A percentile compares a stretch with the other conserved stretches of the same genome.
Conservation (phyloP, 306 rosid genomes). For the Cicer chorassanicum region DNA sequence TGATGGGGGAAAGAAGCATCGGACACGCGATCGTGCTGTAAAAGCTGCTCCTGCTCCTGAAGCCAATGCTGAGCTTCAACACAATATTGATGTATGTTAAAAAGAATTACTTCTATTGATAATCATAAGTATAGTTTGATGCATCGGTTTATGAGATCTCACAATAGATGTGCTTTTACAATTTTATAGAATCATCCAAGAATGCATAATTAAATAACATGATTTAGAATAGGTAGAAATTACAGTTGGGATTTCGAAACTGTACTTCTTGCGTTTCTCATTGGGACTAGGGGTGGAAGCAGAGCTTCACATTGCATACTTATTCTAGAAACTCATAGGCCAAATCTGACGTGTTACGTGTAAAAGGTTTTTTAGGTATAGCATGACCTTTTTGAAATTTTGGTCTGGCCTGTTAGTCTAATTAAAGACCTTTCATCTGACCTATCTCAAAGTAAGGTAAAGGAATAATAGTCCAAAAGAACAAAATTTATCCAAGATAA, state of each 20-base stretch:
- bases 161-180: slow-evolving; percentile 21
- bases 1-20: slow-evolving; percentile 73
- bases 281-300: not conserved
- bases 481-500: not conserved
- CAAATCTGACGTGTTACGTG: not conserved
- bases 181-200: slow-evolving; percentile 3
- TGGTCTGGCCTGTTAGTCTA: no score
- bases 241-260: slow-evolving; percentile 24
- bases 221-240: slow-evolving; percentile 17
- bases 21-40: slow-evolving; percentile 73
- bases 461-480: not conserved
- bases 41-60: slow-evolving; percentile 76
- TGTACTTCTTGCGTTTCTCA: not conserved
- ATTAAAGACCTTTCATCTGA: not conserved
- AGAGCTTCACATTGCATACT: not conserved
- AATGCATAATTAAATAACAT: not conserved
- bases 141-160: slow-evolving; percentile 11
- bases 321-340: not conserved
- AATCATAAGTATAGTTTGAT: not conserved
- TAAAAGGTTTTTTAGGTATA: not conserved
- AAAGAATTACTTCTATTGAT: slow-evolving; percentile 35
- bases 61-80: slow-evolving; percentile 93
- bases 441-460: not conserved
- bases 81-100: slow-evolving; percentile 77
- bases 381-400: not conserved